These are phyloP conservation scores for Vinca minor DNA, from an alignment of 257 asterid genomes.

Conservation along the genomic window DNA sequence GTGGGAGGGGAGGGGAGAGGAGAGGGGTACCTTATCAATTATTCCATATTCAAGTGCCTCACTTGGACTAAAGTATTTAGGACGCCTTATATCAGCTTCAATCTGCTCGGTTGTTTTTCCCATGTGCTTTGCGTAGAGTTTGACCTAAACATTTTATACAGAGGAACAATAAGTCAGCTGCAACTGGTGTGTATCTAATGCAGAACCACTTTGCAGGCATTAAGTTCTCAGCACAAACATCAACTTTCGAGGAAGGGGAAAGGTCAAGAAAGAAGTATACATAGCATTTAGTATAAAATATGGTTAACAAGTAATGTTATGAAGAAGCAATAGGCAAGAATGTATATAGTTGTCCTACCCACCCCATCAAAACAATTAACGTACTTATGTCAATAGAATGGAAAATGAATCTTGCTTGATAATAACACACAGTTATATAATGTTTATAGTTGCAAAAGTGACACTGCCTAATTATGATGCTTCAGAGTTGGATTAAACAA, in stretches of 20 bases:
- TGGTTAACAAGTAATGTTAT: neutral
- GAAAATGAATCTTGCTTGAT: neutral
- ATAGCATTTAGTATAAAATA: neutral
- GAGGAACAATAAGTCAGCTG: neutral
- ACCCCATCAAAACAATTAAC: too few species aligned
- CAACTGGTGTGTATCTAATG: neutral
- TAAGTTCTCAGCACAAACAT: neutral
- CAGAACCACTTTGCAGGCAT: neutral
- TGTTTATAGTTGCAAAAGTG: too few species aligned
- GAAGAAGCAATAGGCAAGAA: neutral
- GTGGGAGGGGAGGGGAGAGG: too few species aligned
- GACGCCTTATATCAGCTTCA: constrained; percentile 85
- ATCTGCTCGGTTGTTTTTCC: constrained; percentile 88
- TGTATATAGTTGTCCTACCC: too few species aligned
- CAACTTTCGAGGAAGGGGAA: too few species aligned
- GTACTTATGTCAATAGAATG: neutral
- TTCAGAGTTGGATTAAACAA: too few species aligned
- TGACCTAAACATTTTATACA: constrained; percentile 48
- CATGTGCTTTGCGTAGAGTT: constrained; percentile 56
- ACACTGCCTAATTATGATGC: neutral
- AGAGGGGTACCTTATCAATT: constrained; percentile 75
- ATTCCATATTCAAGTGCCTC: constrained; percentile 97
- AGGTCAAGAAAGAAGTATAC: neutral
- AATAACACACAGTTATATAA: neutral
- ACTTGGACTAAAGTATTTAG: constrained; percentile 88